These are phyloP conservation scores for Aspergillus carlsbadensis DNA, from an alignment of 495 filamentous ascomycete genomes.

Conservation along the genomic window DNA sequence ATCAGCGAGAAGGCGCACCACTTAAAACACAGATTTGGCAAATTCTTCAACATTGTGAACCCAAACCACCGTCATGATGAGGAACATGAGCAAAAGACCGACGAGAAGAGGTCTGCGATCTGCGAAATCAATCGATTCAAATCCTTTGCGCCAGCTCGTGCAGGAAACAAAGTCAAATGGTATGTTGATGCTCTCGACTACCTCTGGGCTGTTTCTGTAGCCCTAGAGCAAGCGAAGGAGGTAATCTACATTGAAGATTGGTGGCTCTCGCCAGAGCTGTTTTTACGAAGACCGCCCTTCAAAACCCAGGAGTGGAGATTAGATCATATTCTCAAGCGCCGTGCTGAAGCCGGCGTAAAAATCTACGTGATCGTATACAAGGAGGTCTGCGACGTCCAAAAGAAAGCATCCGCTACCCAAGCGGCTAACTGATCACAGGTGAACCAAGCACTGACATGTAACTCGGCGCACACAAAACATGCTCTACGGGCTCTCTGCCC, in stretches of 20 bases:
- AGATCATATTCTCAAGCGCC: slow-evolving; percentile 81
- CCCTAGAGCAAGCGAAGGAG: slow-evolving; percentile 83
- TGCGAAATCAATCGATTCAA: slow-evolving; percentile 76
- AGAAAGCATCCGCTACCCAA: not conserved
- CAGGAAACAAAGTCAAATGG: slow-evolving; percentile 91
- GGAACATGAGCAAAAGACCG: slow-evolving; percentile 79
- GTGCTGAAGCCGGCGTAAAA: slow-evolving; percentile 88
- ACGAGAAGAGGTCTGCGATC: slow-evolving; percentile 73
- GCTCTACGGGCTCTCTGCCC: slow-evolving; percentile 79
- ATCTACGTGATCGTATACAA: slow-evolving; percentile 95
- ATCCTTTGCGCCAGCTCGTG: slow-evolving; percentile 80
- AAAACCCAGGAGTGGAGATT: slow-evolving; percentile 84
- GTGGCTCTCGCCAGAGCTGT: slow-evolving; percentile 95
- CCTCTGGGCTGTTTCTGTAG: slow-evolving; percentile 86
- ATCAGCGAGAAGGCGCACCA: slow-evolving; percentile 50
- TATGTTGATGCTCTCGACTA: slow-evolving; percentile 95
- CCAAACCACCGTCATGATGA: slow-evolving; percentile 94
- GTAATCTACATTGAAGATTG: slow-evolving; percentile 95
- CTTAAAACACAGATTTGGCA: slow-evolving; percentile 64
- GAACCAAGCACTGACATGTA: slow-evolving; percentile 81
- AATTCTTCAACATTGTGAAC: slow-evolving; percentile 75
- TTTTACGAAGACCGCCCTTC: slow-evolving; percentile 79
- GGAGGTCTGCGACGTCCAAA: slow-evolving; percentile 48
- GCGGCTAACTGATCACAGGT: slow-evolving; percentile 36
- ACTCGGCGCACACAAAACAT: slow-evolving; percentile 90